Evolutionary conservation across 2,329 filamentous ascomycete genomes (phyloP), one percentile per base, ranked within the genome.

Genomic region (Neopestalotiopsis rosae): DNA sequence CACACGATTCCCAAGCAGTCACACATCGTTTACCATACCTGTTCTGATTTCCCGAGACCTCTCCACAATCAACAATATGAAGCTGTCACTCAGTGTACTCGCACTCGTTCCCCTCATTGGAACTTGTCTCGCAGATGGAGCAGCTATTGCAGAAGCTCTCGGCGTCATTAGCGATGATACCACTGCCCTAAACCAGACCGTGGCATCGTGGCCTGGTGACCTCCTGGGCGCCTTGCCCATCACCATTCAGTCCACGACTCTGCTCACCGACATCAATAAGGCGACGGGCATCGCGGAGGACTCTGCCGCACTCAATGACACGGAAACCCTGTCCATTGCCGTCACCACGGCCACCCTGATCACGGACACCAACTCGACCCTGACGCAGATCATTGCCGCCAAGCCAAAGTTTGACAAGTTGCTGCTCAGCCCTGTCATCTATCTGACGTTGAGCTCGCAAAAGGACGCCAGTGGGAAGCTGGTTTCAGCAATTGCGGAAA

Each of bases 351-450:
- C 72, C 3, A 70, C 76, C 7, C 79, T 86, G 32, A 76, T 79
- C 59, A 67, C 61, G 12, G 74, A 75, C n/a, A 81, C 85, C 69
- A 79, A 83, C 71, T 66, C 72, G 40, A 81, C 81, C 4, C 77
- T 85, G 38, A 71, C 74, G 7, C 76, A 77, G n/a, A 74, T 86
- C 28, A 76, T 84, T 69, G 72, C 68, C 12, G 74, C 78, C 34
- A 84, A 85, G 75, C 77, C 75, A 24, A 82, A 83, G 70, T 87
- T 87, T 68, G 81, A 85, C 71, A 75, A 76, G 52, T 73, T 85
- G 5, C 66, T 83, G 1, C 71, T 86, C 45, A 78, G 76, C 61
- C 82, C 84, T 0, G 72, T 84, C 45, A 83, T 87, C 45, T 74
- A 84, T 52, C 58, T 83, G 17, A 82, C 81, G 69, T 72, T 88